Evolutionary conservation across 2,329 filamentous ascomycete genomes (phyloP), one percentile per base, ranked within the genome.

Genomic region (Biscogniauxia mediterranea): DNA sequence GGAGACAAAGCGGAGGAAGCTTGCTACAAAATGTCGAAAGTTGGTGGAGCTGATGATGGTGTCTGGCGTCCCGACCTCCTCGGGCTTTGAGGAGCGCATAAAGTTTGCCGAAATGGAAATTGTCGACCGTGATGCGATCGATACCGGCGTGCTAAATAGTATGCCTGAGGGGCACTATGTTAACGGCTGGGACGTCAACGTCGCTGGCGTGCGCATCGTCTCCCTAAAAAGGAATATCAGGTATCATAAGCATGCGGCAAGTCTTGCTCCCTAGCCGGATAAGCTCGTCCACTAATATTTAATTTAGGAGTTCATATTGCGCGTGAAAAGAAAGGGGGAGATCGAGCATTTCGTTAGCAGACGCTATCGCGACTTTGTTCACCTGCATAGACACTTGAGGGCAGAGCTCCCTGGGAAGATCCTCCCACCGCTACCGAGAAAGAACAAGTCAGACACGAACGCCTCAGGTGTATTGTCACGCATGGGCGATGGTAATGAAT

Each of bases 41-140:
- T 80, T 99, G 61, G 92, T 99, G 11, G 95, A 99, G 81, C 82
- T 99, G 63, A 99, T 99, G 95, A 97, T 99, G 93, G 95, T 99
- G 8, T 98, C 94, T 7, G 95, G 95, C 46, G 90, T 99, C 61
- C 92, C 91, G 38, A 99, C 95, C 0, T 93, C 95, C 3, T 97
- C 93, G 4, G 95, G 95, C 1, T 99, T 98, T 74, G 95, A 99
- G 77, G 95, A 99, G 80, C 87, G 95, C 61, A 97, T 99, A 72
- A 87, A 93, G 56, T 99, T 99, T 74, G 92, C 93, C 1, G 95
- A 99, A 77, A 90, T 99, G 78, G 95, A 99, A 73, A 93, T 98
- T 23, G 92, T 99, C 26, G 95, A 99, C 72, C 87, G 92, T 65
- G 91, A 92, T 58, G 93, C 95, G 52, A 96, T 97, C 71, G 93